phyloP scores from a whole-genome alignment of 495 filamentous ascomycete genomes.

The Penicillium atrosanguineum region DNA sequence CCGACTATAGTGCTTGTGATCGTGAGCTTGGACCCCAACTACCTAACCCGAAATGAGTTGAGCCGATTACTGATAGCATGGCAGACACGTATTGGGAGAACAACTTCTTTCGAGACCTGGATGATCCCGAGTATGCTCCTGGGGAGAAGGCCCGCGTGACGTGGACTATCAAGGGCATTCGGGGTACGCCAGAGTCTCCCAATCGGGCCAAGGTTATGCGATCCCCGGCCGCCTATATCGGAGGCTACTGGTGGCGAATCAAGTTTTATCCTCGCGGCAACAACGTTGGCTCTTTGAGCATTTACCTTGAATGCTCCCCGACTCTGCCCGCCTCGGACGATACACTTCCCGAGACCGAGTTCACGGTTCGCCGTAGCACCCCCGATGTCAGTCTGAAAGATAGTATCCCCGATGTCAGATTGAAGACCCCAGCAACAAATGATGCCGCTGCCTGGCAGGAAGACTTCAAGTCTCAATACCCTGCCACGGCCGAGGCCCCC shows the following conservation, averaged over 20 bases:
- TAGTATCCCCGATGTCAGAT: constrained; percentile 26
- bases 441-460: constrained; percentile 34
- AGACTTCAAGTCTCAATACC: constrained; percentile 32
- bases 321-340: constrained; percentile 41
- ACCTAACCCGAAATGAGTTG: neutral
- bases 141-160: constrained; percentile 53
- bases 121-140: constrained; percentile 59
- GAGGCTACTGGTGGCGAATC: constrained; percentile 66
- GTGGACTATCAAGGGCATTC: constrained; percentile 59
- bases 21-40: constrained; percentile 33
- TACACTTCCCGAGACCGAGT: constrained; percentile 37
- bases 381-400: constrained; percentile 30
- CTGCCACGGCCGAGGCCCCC: constrained; percentile 12
- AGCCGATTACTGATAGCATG: constrained; percentile 8
- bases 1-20: constrained; percentile 53
- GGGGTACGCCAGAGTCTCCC: constrained; percentile 59
- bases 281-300: constrained; percentile 57
- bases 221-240: constrained; percentile 56
- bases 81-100: constrained; percentile 59
- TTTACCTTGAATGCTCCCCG: constrained; percentile 62
- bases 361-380: constrained; percentile 35
- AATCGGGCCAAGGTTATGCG: constrained; percentile 59
- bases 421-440: constrained; percentile 27
- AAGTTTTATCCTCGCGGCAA: constrained; percentile 69
- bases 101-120: constrained; percentile 53